Evolutionary conservation across 225 moss, liverwort and hornwort species (phyloP).

Genomic region (Physcomitrellopsis africana): DNA sequence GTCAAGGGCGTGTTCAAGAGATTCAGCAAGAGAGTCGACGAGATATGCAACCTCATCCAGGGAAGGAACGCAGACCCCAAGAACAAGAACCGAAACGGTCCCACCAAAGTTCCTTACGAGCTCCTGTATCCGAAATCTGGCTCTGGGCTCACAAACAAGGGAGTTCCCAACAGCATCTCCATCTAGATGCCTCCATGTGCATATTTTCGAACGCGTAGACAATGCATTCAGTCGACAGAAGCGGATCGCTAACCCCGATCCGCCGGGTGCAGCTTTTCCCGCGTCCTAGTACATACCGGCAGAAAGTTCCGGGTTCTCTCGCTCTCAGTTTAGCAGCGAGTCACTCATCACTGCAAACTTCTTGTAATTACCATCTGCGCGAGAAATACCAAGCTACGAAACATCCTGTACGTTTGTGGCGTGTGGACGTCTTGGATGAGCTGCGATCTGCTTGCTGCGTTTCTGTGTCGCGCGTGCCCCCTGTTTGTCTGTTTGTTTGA

Average conservation of each 20-base stretch:
- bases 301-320: no score
- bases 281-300: no score
- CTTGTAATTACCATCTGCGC: not conserved
- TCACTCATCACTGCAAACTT: not conserved
- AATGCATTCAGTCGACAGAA: no score
- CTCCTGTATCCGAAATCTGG: slow-evolving; percentile 39
- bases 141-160: slow-evolving; percentile 45
- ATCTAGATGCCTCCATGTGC: slow-evolving; percentile 30
- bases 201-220: not conserved
- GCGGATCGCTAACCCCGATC: no score
- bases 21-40: slow-evolving; percentile 39
- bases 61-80: slow-evolving; percentile 39
- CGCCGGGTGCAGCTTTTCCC: no score
- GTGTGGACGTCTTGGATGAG: not conserved
- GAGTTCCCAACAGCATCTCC: slow-evolving; percentile 62
- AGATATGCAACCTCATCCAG: slow-evolving; percentile 47
- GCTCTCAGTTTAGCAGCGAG: not conserved
- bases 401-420: not conserved
- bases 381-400: not conserved
- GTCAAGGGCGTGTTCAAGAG: slow-evolving; percentile 41
- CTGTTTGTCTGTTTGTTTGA: no score
- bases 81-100: slow-evolving; percentile 49
- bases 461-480: no score
- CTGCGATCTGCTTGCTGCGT: not conserved
- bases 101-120: slow-evolving; percentile 40